Percentiles rank a stretch among this genome's conserved stretches.
These are phyloP conservation scores for Ogataea trehalophila DNA, from an alignment of 805 yeast genomes.

Conservation along the genomic window DNA sequence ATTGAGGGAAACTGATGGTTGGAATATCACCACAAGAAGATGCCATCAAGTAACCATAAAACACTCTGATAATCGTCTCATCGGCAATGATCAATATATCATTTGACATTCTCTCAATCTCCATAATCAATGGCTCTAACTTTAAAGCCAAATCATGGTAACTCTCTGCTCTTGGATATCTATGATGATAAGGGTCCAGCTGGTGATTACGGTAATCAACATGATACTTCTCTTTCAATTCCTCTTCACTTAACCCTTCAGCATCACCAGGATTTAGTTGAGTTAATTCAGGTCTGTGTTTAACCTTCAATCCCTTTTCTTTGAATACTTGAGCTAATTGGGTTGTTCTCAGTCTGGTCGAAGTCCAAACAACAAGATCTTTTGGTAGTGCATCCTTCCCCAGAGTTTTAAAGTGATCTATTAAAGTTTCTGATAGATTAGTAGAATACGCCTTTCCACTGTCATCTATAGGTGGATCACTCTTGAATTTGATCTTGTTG, in stretches of 20 bases:
- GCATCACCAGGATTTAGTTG: slow-evolving; percentile 88
- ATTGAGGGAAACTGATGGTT: slow-evolving; percentile 64
- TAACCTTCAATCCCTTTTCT: slow-evolving; percentile 55
- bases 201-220: slow-evolving; percentile 60
- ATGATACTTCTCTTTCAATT: slow-evolving; percentile 58
- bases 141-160: slow-evolving; percentile 95
- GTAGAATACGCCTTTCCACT: slow-evolving; percentile 67
- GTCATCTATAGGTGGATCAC: slow-evolving; percentile 79
- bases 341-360: slow-evolving; percentile 78
- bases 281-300: slow-evolving; percentile 77
- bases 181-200: slow-evolving; percentile 85
- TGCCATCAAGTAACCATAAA: slow-evolving; percentile 94
- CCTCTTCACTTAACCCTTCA: slow-evolving; percentile 60
- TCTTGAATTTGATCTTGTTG: slow-evolving; percentile 53
- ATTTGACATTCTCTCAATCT: slow-evolving; percentile 87
- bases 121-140: slow-evolving; percentile 87
- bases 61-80: slow-evolving; percentile 81
- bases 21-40: slow-evolving; percentile 86
- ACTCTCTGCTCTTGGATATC: slow-evolving; percentile 89
- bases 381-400: slow-evolving; percentile 23
- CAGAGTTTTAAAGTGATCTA: slow-evolving; percentile 24
- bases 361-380: slow-evolving; percentile 84
- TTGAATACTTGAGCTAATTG: slow-evolving; percentile 72
- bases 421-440: slow-evolving; percentile 54
- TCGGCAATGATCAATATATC: slow-evolving; percentile 90